A percentile compares a stretch with the other conserved stretches of the same genome.
These are phyloP conservation scores for Eurotiales sp. DNA, from an alignment of 2,329 filamentous ascomycete genomes.

Conservation along the genomic window DNA sequence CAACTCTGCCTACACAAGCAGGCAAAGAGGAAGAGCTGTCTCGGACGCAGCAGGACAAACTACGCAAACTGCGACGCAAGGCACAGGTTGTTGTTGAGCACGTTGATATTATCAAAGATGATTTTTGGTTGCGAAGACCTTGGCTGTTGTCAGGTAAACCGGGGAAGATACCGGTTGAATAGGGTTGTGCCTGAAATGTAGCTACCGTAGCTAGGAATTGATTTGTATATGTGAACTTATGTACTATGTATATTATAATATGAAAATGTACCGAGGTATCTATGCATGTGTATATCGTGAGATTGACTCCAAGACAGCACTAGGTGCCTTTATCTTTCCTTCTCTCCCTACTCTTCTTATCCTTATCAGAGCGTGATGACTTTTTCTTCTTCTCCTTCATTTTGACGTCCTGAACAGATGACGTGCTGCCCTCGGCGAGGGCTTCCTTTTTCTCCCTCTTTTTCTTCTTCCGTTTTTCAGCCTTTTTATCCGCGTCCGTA, in stretches of 20 bases:
- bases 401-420: constrained; percentile 19
- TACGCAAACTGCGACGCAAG: constrained; percentile 75
- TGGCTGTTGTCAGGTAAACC: constrained; percentile 77
- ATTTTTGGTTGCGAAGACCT: constrained; percentile 84
- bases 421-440: background rate
- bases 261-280: background rate
- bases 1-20: constrained; percentile 48
- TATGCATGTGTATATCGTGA: background rate
- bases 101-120: constrained; percentile 90
- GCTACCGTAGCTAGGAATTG: no score
- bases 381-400: constrained; percentile 17
- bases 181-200: no score
- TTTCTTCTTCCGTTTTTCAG: constrained; percentile 19
- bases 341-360: constrained; percentile 29
- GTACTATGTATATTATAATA: background rate
- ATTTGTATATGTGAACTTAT: no score
- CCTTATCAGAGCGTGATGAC: constrained; percentile 13
- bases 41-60: constrained; percentile 77
- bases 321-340: constrained; percentile 24
- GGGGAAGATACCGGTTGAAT: constrained; percentile 61
- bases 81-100: constrained; percentile 78
- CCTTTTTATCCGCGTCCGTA: background rate
- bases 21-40: constrained; percentile 49
- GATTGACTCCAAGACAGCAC: constrained; percentile 38
- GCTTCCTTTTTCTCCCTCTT: constrained; percentile 11